Percentiles rank a stretch among this genome's conserved stretches.
These are phyloP conservation scores for Coprinellus micaceus DNA, from an alignment of 768 basidiomycete species.

Conservation along the genomic window DNA sequence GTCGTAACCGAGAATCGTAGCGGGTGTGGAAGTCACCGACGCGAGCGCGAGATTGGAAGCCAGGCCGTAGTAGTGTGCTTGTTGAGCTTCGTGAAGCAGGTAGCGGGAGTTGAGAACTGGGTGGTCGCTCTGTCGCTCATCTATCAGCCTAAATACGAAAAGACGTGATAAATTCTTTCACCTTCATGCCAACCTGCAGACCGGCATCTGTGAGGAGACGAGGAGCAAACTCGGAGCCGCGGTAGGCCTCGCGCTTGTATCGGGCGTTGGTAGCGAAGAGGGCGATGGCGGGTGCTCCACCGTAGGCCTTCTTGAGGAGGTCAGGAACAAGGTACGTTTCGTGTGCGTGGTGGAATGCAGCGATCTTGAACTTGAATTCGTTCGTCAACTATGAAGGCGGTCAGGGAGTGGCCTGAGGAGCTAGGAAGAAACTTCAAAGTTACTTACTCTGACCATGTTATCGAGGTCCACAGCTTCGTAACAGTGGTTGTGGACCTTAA, in stretches of 20 bases:
- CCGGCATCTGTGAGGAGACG: conserved; percentile 65
- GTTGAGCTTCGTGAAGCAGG: conserved; percentile 73
- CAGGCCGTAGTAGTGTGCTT: conserved; percentile 72
- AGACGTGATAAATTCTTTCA: conserved; percentile 6
- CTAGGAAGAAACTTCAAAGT: neutral
- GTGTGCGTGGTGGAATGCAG: conserved; percentile 75
- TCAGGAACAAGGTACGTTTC: conserved; percentile 87
- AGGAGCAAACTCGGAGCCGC: conserved; percentile 76
- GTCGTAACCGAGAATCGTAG: conserved; percentile 64
- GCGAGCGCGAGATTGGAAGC: conserved; percentile 61
- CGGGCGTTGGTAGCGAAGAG: conserved; percentile 59
- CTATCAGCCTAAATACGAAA: neutral
- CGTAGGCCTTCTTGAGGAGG: conserved; percentile 68
- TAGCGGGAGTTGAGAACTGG: conserved; percentile 62
- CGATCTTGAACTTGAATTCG: conserved; percentile 69
- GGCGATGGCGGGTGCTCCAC: conserved; percentile 66
- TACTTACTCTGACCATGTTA: conserved; percentile 54
- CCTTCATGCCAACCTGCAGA: conserved; percentile 76
- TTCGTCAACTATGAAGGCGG: conserved; percentile 40
- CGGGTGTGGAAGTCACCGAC: conserved; percentile 69
- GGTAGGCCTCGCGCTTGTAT: conserved; percentile 76
- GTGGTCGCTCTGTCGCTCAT: conserved; percentile 52
- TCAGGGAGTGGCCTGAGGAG: neutral
- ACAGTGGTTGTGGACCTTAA: conserved; percentile 66
- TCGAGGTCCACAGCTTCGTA: conserved; percentile 68